Evolutionary conservation across 345 rosid species (phyloP).

Genomic region (Balakata baccata): DNA sequence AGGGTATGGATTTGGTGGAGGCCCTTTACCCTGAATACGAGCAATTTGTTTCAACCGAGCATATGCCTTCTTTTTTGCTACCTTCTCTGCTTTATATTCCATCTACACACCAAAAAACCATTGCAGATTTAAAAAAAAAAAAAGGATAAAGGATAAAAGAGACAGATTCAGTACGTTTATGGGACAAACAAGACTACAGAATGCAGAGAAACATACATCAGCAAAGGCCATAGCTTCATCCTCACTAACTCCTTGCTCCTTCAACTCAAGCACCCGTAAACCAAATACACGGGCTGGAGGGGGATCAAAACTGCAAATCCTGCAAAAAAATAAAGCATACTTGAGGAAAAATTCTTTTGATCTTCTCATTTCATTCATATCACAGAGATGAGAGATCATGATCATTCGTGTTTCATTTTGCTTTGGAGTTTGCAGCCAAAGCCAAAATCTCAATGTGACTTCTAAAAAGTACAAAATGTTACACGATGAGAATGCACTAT

Average conservation of each 20-base stretch:
- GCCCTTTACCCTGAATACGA: conserved; percentile 55
- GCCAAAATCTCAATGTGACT: neutral
- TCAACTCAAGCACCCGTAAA: conserved; percentile 71
- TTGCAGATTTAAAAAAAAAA: neutral
- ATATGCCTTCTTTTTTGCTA: conserved; percentile 68
- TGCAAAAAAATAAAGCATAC: conserved; percentile 29
- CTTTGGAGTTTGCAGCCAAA: neutral
- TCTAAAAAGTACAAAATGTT: neutral
- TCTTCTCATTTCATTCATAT: neutral
- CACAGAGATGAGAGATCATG: neutral
- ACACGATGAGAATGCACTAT: neutral
- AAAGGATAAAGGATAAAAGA: neutral
- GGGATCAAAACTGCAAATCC: conserved; percentile 59
- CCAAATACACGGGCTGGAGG: conserved; percentile 79
- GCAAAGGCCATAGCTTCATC: conserved; percentile 74
- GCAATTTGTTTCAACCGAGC: conserved; percentile 60
- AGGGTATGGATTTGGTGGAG: conserved; percentile 77
- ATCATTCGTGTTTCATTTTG: neutral
- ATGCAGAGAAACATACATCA: conserved; percentile 45
- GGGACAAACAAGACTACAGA: neutral
- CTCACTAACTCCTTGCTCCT: conserved; percentile 67
- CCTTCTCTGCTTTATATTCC: conserved; percentile 69
- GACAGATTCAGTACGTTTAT: neutral
- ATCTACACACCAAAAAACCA: conserved; percentile 31
- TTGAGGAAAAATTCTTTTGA: neutral